Evolutionary conservation across 2,329 filamentous ascomycete genomes (phyloP).

Genomic region (Cladosporium sp.): DNA sequence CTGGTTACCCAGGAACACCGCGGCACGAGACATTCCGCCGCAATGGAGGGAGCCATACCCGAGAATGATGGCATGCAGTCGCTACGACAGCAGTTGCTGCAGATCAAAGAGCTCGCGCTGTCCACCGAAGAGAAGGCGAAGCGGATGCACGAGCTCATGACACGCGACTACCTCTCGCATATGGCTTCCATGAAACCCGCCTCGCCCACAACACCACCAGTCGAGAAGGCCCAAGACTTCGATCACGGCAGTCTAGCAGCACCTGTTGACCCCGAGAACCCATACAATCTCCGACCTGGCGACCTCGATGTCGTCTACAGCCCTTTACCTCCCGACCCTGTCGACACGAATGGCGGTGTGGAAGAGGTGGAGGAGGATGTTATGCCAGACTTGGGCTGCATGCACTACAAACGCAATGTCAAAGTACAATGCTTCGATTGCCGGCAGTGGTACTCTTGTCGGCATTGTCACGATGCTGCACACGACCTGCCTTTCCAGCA

Average conservation of each 20-base stretch:
- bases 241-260: background rate
- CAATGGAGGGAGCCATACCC: conserved; percentile 33
- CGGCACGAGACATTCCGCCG: background rate
- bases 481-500: conserved; percentile 48
- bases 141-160: conserved; percentile 48
- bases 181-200: background rate
- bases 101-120: conserved; percentile 41
- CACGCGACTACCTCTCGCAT: conserved; percentile 39
- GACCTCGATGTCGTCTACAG: conserved; percentile 34
- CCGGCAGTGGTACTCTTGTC: conserved; percentile 88
- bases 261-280: conserved; percentile 31
- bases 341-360: conserved; percentile 13
- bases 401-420: conserved; percentile 92
- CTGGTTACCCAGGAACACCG: background rate
- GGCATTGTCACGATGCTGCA: conserved; percentile 91
- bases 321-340: conserved; percentile 23
- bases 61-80: conserved; percentile 49
- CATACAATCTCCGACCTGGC: conserved; percentile 30
- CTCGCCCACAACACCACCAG: background rate
- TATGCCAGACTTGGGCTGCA: conserved; percentile 64
- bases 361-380: conserved; percentile 38
- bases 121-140: conserved; percentile 47
- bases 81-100: conserved; percentile 44
- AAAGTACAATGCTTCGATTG: conserved; percentile 92
- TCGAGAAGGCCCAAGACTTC: background rate